These are phyloP conservation scores for Suhomyces canberraensis DNA, from an alignment of 805 yeast genomes.

Conservation along the genomic window DNA sequence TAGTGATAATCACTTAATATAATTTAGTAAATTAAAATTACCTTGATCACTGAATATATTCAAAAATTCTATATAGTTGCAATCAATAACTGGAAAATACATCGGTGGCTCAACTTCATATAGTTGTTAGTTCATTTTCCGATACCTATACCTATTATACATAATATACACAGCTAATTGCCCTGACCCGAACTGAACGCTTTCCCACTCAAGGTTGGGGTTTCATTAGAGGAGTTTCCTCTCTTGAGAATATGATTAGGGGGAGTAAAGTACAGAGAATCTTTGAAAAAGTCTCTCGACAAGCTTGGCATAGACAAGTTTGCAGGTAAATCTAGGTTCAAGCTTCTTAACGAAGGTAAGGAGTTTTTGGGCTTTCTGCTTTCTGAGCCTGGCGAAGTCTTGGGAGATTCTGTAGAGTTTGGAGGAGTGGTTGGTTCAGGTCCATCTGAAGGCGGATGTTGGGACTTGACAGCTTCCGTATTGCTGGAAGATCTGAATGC, in stretches of 20 bases:
- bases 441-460: constrained; percentile 2
- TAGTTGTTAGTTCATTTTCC: too few relatives aligned
- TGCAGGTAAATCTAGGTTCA: constrained; percentile 49
- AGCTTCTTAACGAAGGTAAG: constrained; percentile 49
- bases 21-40: too few relatives aligned
- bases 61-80: too few relatives aligned
- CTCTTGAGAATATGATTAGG: constrained; percentile 1
- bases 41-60: too few relatives aligned
- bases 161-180: background rate
- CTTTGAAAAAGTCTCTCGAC: constrained; percentile 4
- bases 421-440: constrained; percentile 8
- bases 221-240: constrained; percentile 4
- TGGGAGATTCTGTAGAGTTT: constrained; percentile 9
- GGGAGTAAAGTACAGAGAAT: background rate
- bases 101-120: too few relatives aligned
- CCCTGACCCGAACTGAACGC: background rate
- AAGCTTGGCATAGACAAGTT: constrained; percentile 29
- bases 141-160: background rate
- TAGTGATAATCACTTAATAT: too few relatives aligned
- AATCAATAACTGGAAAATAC: too few relatives aligned
- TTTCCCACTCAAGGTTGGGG: constrained; percentile 1
- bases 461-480: constrained; percentile 3
- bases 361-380: constrained; percentile 10
- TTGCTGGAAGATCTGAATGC: constrained; percentile 6
- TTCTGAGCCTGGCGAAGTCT: constrained; percentile 8